Evolutionary conservation across 352 stramenopile species (phyloP).

Genomic region (Phytophthora boehmeriae): DNA sequence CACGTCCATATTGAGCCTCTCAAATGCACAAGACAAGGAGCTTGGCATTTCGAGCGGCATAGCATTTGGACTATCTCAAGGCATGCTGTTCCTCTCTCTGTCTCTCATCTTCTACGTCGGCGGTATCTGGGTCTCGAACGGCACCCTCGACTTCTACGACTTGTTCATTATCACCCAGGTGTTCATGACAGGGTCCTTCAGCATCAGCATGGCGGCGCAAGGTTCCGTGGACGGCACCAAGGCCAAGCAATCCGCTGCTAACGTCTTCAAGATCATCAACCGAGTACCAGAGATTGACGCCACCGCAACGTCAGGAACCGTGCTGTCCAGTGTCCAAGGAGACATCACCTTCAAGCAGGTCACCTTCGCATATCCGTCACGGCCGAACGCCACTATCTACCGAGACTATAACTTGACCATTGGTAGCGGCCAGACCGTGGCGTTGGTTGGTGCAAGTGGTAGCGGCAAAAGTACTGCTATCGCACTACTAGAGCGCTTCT

Average conservation of each 20-base stretch:
- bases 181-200: slow-evolving; percentile 51
- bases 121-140: slow-evolving; percentile 46
- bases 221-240: slow-evolving; percentile 54
- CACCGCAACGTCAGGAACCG: slow-evolving; percentile 16
- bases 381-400: slow-evolving; percentile 78
- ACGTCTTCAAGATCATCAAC: slow-evolving; percentile 88
- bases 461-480: slow-evolving; percentile 90
- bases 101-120: slow-evolving; percentile 71
- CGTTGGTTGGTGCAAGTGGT: slow-evolving; percentile 87
- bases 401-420: slow-evolving; percentile 74
- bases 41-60: slow-evolving; percentile 43
- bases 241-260: slow-evolving; percentile 51
- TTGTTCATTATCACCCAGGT: slow-evolving; percentile 56
- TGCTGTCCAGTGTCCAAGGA: slow-evolving; percentile 43
- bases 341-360: slow-evolving; percentile 86
- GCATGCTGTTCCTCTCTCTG: slow-evolving; percentile 52
- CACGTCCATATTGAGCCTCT: slow-evolving; percentile 29
- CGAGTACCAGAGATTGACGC: slow-evolving; percentile 49
- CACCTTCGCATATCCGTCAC: slow-evolving; percentile 90
- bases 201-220: slow-evolving; percentile 59
- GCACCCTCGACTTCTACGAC: slow-evolving; percentile 47
- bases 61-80: slow-evolving; percentile 51
- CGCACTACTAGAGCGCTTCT: slow-evolving; percentile 46
- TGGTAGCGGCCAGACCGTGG: slow-evolving; percentile 72
- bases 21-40: slow-evolving; percentile 35